A percentile compares a stretch with the other conserved stretches of the same genome.
Evolutionary conservation across 1,284 basidiomycete genomes (phyloP).

Genomic region (Cutaneotrichosporon sp.): DNA sequence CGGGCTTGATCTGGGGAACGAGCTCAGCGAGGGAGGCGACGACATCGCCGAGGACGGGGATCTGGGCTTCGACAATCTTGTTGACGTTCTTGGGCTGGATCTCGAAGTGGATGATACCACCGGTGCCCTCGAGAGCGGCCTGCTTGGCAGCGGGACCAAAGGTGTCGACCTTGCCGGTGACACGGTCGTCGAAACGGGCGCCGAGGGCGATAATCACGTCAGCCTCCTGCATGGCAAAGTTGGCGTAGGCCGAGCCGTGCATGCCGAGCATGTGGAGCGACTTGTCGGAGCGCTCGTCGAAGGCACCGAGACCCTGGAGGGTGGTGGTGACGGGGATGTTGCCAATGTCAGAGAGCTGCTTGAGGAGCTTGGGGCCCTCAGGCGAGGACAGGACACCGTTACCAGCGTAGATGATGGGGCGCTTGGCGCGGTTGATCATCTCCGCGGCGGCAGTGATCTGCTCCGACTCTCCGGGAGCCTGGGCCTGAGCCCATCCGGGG

Average conservation of each 20-base stretch:
- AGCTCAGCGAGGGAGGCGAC: slow-evolving; percentile 75
- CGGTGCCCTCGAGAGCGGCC: slow-evolving; percentile 79
- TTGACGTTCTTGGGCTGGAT: slow-evolving; percentile 99
- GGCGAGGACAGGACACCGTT: slow-evolving; percentile 83
- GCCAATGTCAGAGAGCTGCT: slow-evolving; percentile 74
- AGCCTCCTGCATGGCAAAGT: slow-evolving; percentile 94
- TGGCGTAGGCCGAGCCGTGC: slow-evolving; percentile 97
- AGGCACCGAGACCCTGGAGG: slow-evolving; percentile 90
- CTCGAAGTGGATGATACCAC: slow-evolving; percentile 99
- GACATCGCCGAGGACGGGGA: slow-evolving; percentile 93
- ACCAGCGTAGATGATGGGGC: slow-evolving; percentile 91
- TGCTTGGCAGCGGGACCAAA: slow-evolving; percentile 89
- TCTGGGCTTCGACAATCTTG: slow-evolving; percentile 94
- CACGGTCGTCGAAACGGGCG: slow-evolving; percentile 95
- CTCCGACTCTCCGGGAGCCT: slow-evolving; percentile 62
- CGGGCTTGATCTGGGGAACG: slow-evolving; percentile 69
- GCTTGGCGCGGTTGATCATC: slow-evolving; percentile 87
- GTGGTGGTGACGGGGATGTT: slow-evolving; percentile 98
- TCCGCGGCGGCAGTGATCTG: slow-evolving; percentile 79
- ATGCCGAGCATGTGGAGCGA: slow-evolving; percentile 98
- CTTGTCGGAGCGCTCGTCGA: slow-evolving; percentile 84
- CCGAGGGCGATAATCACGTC: slow-evolving; percentile 98
- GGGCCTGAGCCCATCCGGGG: slow-evolving; percentile 61
- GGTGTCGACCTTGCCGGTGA: slow-evolving; percentile 84
- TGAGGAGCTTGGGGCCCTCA: slow-evolving; percentile 78